A percentile compares a stretch with the other conserved stretches of the same genome.
phyloP scores from a whole-genome alignment of 2,329 filamentous ascomycete genomes.

The Colletotrichum truncatum region DNA sequence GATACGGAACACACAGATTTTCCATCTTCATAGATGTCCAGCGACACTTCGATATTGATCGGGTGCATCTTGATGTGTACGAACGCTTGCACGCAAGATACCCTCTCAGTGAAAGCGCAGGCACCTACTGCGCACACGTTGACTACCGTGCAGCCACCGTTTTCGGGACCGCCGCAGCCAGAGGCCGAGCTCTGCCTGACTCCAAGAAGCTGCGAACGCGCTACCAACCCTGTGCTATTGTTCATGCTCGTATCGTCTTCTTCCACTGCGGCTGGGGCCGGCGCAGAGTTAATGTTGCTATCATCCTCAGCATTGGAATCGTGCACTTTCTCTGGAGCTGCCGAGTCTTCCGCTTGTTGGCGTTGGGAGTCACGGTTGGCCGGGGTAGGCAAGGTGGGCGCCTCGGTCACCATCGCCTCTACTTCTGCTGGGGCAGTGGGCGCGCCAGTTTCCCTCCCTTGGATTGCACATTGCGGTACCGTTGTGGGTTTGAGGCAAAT shows the following conservation, averaged over 20 bases:
- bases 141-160: background rate
- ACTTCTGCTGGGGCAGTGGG: background rate
- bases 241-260: background rate
- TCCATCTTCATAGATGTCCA: background rate
- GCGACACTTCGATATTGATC: background rate
- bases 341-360: background rate
- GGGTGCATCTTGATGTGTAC: background rate
- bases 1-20: background rate
- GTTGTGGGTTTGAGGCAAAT: background rate
- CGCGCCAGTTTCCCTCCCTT: too few species aligned
- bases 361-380: background rate
- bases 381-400: background rate
- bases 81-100: conserved; percentile 7
- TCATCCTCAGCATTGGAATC: background rate
- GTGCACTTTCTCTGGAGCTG: background rate
- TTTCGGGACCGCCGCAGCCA: background rate
- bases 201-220: background rate
- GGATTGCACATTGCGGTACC: background rate
- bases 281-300: background rate
- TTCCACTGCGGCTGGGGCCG: background rate
- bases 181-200: background rate
- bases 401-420: background rate
- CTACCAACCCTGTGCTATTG: background rate
- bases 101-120: background rate
- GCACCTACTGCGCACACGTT: background rate